Conservation (phyloP, 768 basidiomycete genomes). For the Myochromella boudieri region DNA sequence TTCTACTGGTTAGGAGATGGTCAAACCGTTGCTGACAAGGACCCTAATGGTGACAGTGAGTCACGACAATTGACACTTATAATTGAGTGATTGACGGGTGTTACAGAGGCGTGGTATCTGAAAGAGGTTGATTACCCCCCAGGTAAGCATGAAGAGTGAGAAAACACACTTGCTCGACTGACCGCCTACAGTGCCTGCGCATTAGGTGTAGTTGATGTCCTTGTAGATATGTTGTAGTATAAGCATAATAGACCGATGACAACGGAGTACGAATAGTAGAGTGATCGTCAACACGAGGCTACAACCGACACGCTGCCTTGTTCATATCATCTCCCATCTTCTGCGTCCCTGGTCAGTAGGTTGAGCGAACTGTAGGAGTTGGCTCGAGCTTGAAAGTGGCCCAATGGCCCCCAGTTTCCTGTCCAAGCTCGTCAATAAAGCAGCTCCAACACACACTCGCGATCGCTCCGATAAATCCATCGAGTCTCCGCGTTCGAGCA, state of each 20-base stretch:
- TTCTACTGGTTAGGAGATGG: conserved; percentile 65
- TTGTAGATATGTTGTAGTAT: too few relatives aligned
- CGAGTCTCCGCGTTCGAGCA: conserved; percentile 22
- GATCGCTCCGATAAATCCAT: conserved; percentile 31
- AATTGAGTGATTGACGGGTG: neutral
- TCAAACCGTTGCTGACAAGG: conserved; percentile 50
- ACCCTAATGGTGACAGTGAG: conserved; percentile 31
- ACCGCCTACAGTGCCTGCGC: conserved; percentile 7
- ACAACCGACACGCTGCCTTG: too few relatives aligned
- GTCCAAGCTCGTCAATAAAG: conserved; percentile 35
- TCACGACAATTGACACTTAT: neutral
- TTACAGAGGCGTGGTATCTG: conserved; percentile 47
- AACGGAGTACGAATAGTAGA: too few relatives aligned
- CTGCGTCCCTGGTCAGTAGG: too few relatives aligned
- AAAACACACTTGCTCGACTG: neutral
- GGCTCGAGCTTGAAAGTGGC: too few relatives aligned
- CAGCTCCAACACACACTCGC: conserved; percentile 23
- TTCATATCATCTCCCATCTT: neutral
- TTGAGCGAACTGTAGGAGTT: too few relatives aligned
- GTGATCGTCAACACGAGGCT: too few relatives aligned
- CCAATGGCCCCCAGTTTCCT: conserved; percentile 39
- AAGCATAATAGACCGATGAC: too few relatives aligned
- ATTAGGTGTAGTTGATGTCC: too few relatives aligned
- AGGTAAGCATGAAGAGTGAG: conserved; percentile 24
- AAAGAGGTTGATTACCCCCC: conserved; percentile 47